Evolutionary conservation across 352 stramenopile genomes (phyloP).

Genomic region (Albugo laibachii): DNA sequence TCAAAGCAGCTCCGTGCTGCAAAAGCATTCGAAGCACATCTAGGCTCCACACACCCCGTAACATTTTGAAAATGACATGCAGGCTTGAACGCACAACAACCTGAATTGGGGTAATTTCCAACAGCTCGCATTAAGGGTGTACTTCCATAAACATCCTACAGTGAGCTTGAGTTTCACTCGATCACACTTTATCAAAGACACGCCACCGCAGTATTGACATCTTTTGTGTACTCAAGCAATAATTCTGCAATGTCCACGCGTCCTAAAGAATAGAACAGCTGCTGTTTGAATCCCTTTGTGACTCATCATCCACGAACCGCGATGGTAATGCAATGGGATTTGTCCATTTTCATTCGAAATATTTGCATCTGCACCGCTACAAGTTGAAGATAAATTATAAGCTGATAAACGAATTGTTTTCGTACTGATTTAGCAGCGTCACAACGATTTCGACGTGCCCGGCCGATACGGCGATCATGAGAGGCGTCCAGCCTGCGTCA

Average conservation of each 20-base stretch:
- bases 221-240: conserved; percentile 37
- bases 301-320: conserved; percentile 14
- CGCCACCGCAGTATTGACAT: conserved; percentile 33
- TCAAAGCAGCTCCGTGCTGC: conserved; percentile 34
- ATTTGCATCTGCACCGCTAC: conserved; percentile 38
- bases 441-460: conserved; percentile 32
- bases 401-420: not conserved
- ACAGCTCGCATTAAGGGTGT: conserved; percentile 43
- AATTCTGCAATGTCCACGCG: conserved; percentile 43
- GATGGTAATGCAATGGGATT: conserved; percentile 53
- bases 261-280: not conserved
- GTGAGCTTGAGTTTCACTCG: not conserved
- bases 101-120: conserved; percentile 26
- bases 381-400: not conserved
- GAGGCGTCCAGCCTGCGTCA: conserved; percentile 48
- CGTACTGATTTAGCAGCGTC: conserved; percentile 32
- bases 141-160: conserved; percentile 32
- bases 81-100: conserved; percentile 5
- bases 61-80: not conserved
- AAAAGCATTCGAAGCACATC: conserved; percentile 38
- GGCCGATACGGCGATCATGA: conserved; percentile 53
- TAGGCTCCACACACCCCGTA: conserved; percentile 3
- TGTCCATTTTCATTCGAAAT: conserved; percentile 50
- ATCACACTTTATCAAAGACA: not conserved
- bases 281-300: conserved; percentile 4